These are phyloP conservation scores for Pseudonectria buxi DNA, from an alignment of 2,329 filamentous ascomycete species.

Conservation along the genomic window DNA sequence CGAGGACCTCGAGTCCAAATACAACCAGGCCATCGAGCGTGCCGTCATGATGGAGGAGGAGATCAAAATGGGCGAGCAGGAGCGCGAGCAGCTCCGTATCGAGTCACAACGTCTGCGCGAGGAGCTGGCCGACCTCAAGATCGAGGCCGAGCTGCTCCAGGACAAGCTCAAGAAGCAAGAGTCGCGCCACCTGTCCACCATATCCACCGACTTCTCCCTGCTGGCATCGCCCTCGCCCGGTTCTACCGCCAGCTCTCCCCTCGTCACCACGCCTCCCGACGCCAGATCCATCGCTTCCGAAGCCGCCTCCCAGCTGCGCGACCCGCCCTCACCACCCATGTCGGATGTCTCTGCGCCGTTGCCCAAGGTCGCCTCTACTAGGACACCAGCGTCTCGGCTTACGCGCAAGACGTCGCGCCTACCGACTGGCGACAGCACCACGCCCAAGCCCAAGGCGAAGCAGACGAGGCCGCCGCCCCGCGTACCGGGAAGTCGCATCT, in stretches of 20 bases:
- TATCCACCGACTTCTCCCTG: constrained; percentile 56
- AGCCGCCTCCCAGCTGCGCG: constrained; percentile 59
- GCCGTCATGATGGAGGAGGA: constrained; percentile 93
- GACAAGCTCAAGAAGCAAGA: constrained; percentile 81
- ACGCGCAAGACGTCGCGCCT: constrained; percentile 43
- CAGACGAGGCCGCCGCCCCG: constrained; percentile 30
- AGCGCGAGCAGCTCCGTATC: constrained; percentile 82
- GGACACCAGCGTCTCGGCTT: constrained; percentile 24
- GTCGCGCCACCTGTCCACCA: constrained; percentile 48
- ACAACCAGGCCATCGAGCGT: constrained; percentile 88
- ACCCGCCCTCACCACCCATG: constrained; percentile 88
- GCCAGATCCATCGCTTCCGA: constrained; percentile 56
- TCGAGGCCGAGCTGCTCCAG: constrained; percentile 89
- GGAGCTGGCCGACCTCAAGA: constrained; percentile 86
- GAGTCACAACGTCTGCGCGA: constrained; percentile 85
- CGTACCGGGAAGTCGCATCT: constrained; percentile 34
- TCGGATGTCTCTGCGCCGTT: constrained; percentile 71
- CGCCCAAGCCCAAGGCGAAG: constrained; percentile 51
- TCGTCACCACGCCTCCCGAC: constrained; percentile 77
- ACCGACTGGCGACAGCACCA: constrained; percentile 48
- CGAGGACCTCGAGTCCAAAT: constrained; percentile 95
- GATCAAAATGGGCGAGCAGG: constrained; percentile 83
- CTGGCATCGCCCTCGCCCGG: constrained; percentile 71
- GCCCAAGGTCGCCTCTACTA: constrained; percentile 38
- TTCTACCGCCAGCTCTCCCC: constrained; percentile 85